Evolutionary conservation across 345 rosid species (phyloP).

Genomic region (Murraya koenigii): DNA sequence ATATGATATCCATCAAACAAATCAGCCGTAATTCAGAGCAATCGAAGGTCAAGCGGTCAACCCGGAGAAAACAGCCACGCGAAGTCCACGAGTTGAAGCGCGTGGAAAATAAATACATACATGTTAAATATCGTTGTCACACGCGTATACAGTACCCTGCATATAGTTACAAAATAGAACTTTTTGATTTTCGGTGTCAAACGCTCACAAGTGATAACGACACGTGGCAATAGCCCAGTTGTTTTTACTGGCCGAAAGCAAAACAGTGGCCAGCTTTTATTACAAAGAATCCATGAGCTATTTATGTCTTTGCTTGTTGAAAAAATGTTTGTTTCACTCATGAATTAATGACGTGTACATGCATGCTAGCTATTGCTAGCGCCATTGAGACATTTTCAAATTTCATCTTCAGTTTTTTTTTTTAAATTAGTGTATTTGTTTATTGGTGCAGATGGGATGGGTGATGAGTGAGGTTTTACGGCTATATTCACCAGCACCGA

Average conservation of each 20-base stretch:
- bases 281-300: background rate
- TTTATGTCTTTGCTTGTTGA: too few species aligned
- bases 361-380: background rate
- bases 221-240: background rate
- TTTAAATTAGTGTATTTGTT: background rate
- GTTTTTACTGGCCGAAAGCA: background rate
- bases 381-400: too few species aligned
- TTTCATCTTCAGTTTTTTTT: background rate
- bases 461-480: slow-evolving; percentile 84
- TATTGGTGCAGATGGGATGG: slow-evolving; percentile 71
- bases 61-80: background rate
- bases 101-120: background rate
- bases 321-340: background rate
- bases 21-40: background rate
- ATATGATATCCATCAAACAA: background rate
- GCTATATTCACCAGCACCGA: slow-evolving; percentile 78
- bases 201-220: background rate
- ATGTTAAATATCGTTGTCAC: background rate
- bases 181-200: background rate
- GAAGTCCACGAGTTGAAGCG: slow-evolving; percentile 9
- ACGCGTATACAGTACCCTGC: background rate
- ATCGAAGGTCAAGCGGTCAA: slow-evolving; percentile 4
- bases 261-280: background rate
- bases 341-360: background rate
- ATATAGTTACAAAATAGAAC: background rate